These are phyloP conservation scores for Aspergillus avenaceus DNA, from an alignment of 495 filamentous ascomycete genomes.

Conservation along the genomic window DNA sequence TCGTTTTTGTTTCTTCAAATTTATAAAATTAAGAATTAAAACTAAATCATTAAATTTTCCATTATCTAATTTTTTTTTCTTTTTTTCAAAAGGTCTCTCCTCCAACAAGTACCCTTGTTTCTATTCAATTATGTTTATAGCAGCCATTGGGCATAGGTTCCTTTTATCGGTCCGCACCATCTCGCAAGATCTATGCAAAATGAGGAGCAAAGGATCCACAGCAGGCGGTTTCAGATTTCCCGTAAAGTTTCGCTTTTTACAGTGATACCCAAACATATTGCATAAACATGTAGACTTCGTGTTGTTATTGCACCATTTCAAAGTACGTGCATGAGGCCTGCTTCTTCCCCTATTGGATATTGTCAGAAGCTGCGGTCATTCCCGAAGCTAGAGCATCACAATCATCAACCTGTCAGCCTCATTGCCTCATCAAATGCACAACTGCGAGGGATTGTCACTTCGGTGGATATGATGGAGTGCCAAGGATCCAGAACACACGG, in stretches of 20 bases:
- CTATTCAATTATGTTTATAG: too few species aligned
- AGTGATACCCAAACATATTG: not conserved
- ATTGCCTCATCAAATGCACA: not conserved
- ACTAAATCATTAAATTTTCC: too few species aligned
- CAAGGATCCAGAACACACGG: not conserved
- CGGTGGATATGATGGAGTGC: not conserved
- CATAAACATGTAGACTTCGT: not conserved
- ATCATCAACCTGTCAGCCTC: not conserved
- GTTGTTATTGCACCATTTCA: not conserved
- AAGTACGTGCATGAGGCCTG: not conserved
- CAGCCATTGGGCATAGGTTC: not conserved
- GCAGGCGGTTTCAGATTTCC: not conserved
- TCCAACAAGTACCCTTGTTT: too few species aligned
- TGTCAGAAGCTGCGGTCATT: not conserved
- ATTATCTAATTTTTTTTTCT: too few species aligned
- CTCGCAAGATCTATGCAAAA: not conserved
- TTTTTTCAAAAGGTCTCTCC: too few species aligned
- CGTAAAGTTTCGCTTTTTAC: not conserved
- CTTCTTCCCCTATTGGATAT: not conserved
- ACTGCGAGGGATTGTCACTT: not conserved
- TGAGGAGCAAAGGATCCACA: not conserved
- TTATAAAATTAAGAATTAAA: too few species aligned
- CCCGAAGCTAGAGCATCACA: not conserved
- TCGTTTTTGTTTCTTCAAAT: too few species aligned
- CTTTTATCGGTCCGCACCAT: not conserved